Conservation (phyloP, 805 yeast genomes). For the Cyberlindnera samutprakarnensis region DNA sequence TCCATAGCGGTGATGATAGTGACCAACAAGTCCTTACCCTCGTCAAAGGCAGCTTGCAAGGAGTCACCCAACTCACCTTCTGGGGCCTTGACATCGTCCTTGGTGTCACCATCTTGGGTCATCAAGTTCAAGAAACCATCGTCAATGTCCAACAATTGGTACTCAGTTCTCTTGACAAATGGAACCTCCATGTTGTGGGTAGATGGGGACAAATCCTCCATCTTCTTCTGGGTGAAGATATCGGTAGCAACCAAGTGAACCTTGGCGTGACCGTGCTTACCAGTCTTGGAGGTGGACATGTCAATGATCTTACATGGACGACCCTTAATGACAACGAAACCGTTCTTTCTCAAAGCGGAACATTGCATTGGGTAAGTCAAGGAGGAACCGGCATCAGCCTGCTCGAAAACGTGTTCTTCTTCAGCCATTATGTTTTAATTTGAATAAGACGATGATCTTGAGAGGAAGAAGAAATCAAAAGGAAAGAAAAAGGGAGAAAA, state of each 20-base stretch:
- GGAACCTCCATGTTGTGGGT: slow-evolving; percentile 99
- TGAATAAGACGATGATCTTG: slow-evolving; percentile 1
- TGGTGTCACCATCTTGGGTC: slow-evolving; percentile 97
- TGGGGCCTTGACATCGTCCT: slow-evolving; percentile 98
- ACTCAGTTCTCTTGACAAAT: slow-evolving; percentile 92
- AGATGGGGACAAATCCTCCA: slow-evolving; percentile 99
- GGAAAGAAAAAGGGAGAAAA: slow-evolving; percentile 2
- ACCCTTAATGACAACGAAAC: slow-evolving; percentile 96
- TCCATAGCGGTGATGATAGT: slow-evolving; percentile 98
- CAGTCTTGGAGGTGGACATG: slow-evolving; percentile 99
- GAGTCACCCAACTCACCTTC: slow-evolving; percentile 96
- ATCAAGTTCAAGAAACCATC: slow-evolving; percentile 96
- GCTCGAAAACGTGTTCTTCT: slow-evolving; percentile 84
- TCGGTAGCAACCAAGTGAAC: slow-evolving; percentile 99
- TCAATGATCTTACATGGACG: slow-evolving; percentile 99
- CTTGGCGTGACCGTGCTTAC: slow-evolving; percentile 99
- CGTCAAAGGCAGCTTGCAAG: slow-evolving; percentile 89
- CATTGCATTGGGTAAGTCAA: slow-evolving; percentile 98
- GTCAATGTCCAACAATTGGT: slow-evolving; percentile 94
- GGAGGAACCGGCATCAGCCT: slow-evolving; percentile 99
- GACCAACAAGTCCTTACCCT: slow-evolving; percentile 95
- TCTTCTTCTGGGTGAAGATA: slow-evolving; percentile 98
- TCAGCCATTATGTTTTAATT: slow-evolving; percentile 23
- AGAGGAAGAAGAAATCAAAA: not conserved
- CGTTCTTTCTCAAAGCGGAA: slow-evolving; percentile 99